Conservation (phyloP, 108 stramenopile species). For the Halocafeteria seosinensis region DNA sequence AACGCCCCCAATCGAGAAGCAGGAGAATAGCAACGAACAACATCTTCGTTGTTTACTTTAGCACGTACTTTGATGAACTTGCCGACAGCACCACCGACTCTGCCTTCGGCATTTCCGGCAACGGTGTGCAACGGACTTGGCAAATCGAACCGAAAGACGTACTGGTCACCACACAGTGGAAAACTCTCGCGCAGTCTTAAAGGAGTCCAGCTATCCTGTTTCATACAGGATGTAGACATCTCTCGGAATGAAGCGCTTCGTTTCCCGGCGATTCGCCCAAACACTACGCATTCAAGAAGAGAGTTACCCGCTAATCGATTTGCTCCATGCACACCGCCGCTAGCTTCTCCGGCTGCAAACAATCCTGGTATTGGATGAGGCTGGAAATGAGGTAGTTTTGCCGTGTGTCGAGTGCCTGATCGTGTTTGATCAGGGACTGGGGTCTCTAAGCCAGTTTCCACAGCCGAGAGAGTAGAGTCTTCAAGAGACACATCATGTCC, state of each 20-base stretch:
- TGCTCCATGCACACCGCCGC: conserved; percentile 54
- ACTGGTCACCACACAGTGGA: conserved; percentile 20
- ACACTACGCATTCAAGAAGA: conserved; percentile 68
- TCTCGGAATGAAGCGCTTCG: conserved; percentile 4
- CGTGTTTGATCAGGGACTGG: neutral
- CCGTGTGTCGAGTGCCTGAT: neutral
- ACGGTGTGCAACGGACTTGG: conserved; percentile 28
- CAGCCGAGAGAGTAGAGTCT: neutral
- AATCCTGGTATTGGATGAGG: conserved; percentile 39
- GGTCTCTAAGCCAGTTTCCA: too few relatives aligned
- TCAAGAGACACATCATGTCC: neutral
- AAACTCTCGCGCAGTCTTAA: neutral
- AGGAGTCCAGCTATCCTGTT: neutral
- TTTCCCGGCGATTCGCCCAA: conserved; percentile 60
- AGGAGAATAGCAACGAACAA: conserved; percentile 8
- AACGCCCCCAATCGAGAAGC: conserved; percentile 28
- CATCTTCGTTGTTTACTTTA: neutral
- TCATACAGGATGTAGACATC: too few relatives aligned
- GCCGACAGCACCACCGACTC: neutral
- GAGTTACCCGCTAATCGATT: conserved; percentile 67
- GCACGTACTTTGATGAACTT: conserved; percentile 23
- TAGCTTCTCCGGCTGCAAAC: conserved; percentile 55
- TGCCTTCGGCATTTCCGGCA: conserved; percentile 18
- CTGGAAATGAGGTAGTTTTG: neutral
- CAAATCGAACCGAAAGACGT: conserved; percentile 29